Conservation (phyloP, 225 moss, liverwort and hornwort genomes). For the Anthoceros angustus region DNA sequence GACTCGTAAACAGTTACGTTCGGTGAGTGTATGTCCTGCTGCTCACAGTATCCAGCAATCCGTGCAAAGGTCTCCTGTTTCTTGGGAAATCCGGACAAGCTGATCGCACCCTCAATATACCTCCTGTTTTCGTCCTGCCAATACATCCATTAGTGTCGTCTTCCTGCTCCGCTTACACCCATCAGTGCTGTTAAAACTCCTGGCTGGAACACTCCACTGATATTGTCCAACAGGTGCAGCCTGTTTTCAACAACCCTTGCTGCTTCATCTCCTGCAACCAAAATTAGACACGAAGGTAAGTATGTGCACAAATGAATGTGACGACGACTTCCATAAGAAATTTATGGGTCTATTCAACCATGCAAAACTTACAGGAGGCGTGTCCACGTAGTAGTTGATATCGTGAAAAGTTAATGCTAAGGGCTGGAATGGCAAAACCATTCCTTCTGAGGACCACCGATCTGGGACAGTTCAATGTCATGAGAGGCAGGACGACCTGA, state of each 20-base stretch:
- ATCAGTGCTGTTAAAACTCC: slow-evolving; percentile 48
- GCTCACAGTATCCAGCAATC: neutral
- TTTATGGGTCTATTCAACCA: too few relatives aligned
- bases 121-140: neutral
- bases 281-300: neutral
- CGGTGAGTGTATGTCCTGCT: neutral
- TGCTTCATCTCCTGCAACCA: slow-evolving; percentile 45
- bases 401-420: slow-evolving; percentile 53
- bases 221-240: slow-evolving; percentile 35
- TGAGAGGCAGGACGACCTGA: too few relatives aligned
- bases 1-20: neutral
- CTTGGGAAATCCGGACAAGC: neutral
- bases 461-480: too few relatives aligned
- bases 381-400: slow-evolving; percentile 61
- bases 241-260: slow-evolving; percentile 50
- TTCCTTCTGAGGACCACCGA: slow-evolving; percentile 25
- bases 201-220: slow-evolving; percentile 38
- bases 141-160: slow-evolving; percentile 42
- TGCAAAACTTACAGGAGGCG: slow-evolving; percentile 22
- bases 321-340: neutral
- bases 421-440: slow-evolving; percentile 73
- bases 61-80: neutral
- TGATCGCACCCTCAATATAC: neutral
- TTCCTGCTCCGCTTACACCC: slow-evolving; percentile 85
- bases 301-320: neutral